Conservation (phyloP, 139 green algal genomes). For the Chlorella sp. region DNA sequence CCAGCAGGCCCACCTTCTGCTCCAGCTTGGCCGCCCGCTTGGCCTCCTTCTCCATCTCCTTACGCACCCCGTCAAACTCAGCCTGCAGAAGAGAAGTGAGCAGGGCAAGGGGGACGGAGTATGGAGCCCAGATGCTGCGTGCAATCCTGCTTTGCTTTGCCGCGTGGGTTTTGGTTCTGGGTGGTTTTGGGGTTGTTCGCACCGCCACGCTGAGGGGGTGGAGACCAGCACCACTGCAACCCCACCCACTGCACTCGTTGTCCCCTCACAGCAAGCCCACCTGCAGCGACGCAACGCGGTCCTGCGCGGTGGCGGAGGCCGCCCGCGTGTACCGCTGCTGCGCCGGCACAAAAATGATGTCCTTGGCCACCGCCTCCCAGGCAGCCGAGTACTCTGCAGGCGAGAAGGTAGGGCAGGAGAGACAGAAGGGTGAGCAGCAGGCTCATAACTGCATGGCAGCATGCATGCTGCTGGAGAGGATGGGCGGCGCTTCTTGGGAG, state of each 20-base stretch:
- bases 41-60: slow-evolving; percentile 84
- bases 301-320: slow-evolving; percentile 58
- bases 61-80: slow-evolving; percentile 66
- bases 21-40: slow-evolving; percentile 82
- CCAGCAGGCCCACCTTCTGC: slow-evolving; percentile 66
- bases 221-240: too few relatives aligned
- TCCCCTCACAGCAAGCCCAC: slow-evolving; percentile 15
- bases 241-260: too few relatives aligned
- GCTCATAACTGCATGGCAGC: too few relatives aligned
- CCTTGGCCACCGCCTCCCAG: slow-evolving; percentile 52
- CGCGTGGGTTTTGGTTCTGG: too few relatives aligned
- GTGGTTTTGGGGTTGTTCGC: too few relatives aligned
- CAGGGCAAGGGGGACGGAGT: too few relatives aligned
- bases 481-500: too few relatives aligned
- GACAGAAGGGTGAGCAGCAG: too few relatives aligned
- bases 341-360: slow-evolving; percentile 79
- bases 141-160: too few relatives aligned
- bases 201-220: too few relatives aligned
- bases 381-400: slow-evolving; percentile 69
- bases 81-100: too few relatives aligned
- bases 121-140: too few relatives aligned
- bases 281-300: slow-evolving; percentile 66
- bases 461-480: background rate
- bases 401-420: background rate
- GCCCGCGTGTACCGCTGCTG: slow-evolving; percentile 60